phyloP scores from a whole-genome alignment of 108 stramenopile species.

The Heterococcus sp. region DNA sequence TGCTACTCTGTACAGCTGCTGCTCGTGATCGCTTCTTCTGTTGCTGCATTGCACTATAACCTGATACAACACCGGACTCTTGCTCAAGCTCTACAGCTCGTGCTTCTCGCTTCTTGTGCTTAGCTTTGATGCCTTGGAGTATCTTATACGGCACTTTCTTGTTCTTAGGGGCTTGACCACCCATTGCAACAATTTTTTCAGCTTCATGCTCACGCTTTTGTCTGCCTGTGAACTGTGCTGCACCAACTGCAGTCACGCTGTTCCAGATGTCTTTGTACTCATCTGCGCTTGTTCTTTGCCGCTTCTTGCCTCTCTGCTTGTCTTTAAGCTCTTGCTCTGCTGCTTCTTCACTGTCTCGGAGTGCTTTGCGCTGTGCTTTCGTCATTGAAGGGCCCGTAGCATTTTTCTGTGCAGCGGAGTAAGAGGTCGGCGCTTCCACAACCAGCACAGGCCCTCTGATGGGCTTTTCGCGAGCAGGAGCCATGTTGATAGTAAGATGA shows the following conservation, averaged over 20 bases:
- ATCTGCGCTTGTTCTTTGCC: not conserved
- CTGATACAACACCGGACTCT: not conserved
- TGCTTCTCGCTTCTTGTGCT: constrained; percentile 25
- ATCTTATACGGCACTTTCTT: constrained; percentile 32
- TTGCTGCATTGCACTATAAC: not conserved
- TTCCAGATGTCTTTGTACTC: constrained; percentile 5
- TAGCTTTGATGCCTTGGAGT: constrained; percentile 26
- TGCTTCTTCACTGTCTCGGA: not conserved
- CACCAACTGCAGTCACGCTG: constrained; percentile 21
- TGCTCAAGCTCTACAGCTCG: not conserved
- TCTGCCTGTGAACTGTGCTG: constrained; percentile 41
- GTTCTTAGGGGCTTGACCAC: constrained; percentile 37
- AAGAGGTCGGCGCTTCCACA: not conserved
- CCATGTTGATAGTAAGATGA: too few species aligned
- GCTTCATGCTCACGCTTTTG: constrained; percentile 30
- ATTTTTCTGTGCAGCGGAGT: not conserved
- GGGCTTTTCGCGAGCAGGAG: too few species aligned
- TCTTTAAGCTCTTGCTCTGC: too few species aligned
- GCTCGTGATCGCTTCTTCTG: not conserved
- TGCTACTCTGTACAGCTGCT: too few species aligned
- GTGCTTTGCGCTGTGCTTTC: not conserved
- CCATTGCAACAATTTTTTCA: constrained; percentile 33
- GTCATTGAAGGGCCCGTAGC: not conserved
- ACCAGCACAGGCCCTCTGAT: too few species aligned
- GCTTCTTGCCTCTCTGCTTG: not conserved